A percentile compares a stretch with the other conserved stretches of the same genome.
Evolutionary conservation across 2,329 filamentous ascomycete genomes (phyloP).

Genomic region (Colletotrichum coccodes): DNA sequence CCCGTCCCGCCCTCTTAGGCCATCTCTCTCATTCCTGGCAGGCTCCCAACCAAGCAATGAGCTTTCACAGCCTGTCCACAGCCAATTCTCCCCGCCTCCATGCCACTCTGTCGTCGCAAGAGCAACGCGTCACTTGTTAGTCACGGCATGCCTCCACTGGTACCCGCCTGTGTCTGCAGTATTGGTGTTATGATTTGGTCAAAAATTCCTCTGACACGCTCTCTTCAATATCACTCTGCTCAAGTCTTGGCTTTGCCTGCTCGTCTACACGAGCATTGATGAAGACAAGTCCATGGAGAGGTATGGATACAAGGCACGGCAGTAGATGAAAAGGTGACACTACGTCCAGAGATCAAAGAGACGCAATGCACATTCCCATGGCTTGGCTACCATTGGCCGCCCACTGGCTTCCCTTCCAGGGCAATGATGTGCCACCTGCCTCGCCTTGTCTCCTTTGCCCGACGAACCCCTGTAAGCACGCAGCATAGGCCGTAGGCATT

Average conservation of each 20-base stretch:
- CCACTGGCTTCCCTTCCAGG: not conserved
- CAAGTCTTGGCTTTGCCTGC: not conserved
- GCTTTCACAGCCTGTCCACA: not conserved
- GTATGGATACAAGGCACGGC: not conserved
- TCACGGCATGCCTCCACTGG: constrained; percentile 20
- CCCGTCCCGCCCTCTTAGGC: not conserved
- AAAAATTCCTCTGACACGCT: too few species aligned
- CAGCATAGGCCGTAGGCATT: constrained; percentile 10
- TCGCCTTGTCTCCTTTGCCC: constrained; percentile 18
- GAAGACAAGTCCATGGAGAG: not conserved
- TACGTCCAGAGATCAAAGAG: not conserved
- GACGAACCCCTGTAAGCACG: constrained; percentile 8
- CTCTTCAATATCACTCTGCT: not conserved
- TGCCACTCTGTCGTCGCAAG: constrained; percentile 19
- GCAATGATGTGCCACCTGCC: constrained; percentile 21
- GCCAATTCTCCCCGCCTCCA: constrained; percentile 9
- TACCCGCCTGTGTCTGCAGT: constrained; percentile 6
- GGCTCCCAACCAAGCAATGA: not conserved
- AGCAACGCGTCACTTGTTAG: constrained; percentile 30
- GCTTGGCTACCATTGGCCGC: constrained; percentile 3
- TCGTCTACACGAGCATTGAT: too few species aligned
- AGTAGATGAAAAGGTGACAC: not conserved
- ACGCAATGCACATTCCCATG: not conserved
- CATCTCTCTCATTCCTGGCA: not conserved
- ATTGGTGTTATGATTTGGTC: not conserved